Evolutionary conservation across 176 grass and related monocot species (phyloP), one percentile per base, ranked within the genome.

Genomic region (Aegilops umbellulata): DNA sequence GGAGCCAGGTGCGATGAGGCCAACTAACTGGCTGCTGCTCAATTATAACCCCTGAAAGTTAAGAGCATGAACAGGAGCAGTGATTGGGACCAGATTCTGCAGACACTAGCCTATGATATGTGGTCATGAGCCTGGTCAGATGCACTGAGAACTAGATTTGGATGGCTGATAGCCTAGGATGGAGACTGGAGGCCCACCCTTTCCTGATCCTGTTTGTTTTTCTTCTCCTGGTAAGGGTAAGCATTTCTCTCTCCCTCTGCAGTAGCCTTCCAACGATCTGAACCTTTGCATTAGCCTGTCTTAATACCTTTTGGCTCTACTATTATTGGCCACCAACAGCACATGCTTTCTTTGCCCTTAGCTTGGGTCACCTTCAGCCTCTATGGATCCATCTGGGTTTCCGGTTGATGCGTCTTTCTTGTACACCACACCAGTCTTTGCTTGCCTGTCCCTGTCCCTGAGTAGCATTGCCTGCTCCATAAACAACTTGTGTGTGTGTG

Each of bases 241-340:
- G 92, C 82, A 55, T 55, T 76, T 88, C 77, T 80, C 39, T 88
- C 49, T 23, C 60, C 79, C 61, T 83, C 80, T 75, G 47, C 47
- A 51, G 47, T 51, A 51, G 47, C 47, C 46, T 17, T 51, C 47
- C 47, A 34, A 34, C 32, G 32, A 34, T 34, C 32, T 34, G 32
- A 34, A 34, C 32, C 32, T 34, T 34, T 34, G 32, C 32, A 34
- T 34, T 34, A 5, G 32, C 32, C 32, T 34, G 4, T 6, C 75
- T 23, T 75, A 83, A 87, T 24, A 42, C 39, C 19, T 81, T 79
- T 64, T 82, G 78, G 82, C 79, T 86, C 82, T 88, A 93, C 82
- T 88, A 93, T 93, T 86, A 88, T 88, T 90, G 88, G 73, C 57
- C 78, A 84, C 85, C 85, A 75, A 64, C 82, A 90, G 79, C 86